Percentiles rank a stretch among this genome's conserved stretches.
Evolutionary conservation across 2,329 filamentous ascomycete species (phyloP).

Genomic region (Penicillium sp.): DNA sequence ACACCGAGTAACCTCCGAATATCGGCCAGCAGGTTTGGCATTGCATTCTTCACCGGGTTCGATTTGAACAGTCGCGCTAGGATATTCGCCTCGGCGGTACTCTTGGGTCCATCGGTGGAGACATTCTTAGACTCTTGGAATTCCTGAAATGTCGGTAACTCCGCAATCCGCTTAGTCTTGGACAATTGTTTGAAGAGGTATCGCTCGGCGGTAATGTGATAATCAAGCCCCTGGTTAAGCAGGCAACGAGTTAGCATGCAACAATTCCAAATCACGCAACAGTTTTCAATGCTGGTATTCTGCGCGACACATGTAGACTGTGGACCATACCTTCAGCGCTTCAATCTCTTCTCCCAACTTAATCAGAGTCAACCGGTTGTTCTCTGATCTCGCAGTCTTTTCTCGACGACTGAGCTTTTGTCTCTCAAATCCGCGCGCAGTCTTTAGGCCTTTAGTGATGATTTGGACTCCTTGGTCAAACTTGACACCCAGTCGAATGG

Average conservation of each 20-base stretch:
- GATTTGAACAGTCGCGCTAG: constrained; percentile 64
- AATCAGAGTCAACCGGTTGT: constrained; percentile 44
- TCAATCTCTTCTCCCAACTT: constrained; percentile 60
- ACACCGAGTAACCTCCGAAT: constrained; percentile 46
- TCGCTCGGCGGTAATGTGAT: constrained; percentile 54
- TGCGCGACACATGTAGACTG: neutral
- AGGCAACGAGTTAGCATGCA: constrained; percentile 7
- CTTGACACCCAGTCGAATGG: constrained; percentile 48
- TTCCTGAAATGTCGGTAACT: constrained; percentile 52
- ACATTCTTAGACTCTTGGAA: constrained; percentile 45
- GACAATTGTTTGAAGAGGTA: constrained; percentile 61
- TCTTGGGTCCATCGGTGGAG: constrained; percentile 42
- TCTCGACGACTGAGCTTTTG: constrained; percentile 65
- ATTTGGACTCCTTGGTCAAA: constrained; percentile 56
- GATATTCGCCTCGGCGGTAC: constrained; percentile 60
- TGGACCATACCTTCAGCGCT: constrained; percentile 59
- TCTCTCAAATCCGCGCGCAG: constrained; percentile 64
- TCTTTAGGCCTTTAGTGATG: constrained; percentile 59
- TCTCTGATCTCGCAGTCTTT: constrained; percentile 56
- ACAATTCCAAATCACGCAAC: neutral
- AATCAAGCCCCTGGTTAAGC: constrained; percentile 52
- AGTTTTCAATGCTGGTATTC: neutral
- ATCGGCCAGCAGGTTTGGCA: constrained; percentile 52
- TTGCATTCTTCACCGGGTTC: constrained; percentile 59
- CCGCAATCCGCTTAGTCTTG: constrained; percentile 62